phyloP scores from a whole-genome alignment of 2,329 filamentous ascomycete genomes.

The Fusarium vanettenii region DNA sequence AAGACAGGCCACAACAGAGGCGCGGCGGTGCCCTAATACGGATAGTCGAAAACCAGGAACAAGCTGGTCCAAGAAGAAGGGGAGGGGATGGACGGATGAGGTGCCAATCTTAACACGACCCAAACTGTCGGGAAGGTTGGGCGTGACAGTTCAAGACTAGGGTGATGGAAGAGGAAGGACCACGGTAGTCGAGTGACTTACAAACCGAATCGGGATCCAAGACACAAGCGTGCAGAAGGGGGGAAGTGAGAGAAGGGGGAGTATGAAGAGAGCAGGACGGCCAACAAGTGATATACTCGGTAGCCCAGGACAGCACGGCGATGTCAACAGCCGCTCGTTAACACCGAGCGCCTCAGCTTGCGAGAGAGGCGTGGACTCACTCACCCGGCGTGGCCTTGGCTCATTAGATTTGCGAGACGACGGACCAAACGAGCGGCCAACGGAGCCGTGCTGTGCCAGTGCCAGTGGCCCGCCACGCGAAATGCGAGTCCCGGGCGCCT shows the following conservation, averaged over 20 bases:
- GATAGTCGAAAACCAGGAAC: slow-evolving; percentile 43
- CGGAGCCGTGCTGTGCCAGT: slow-evolving; percentile 26
- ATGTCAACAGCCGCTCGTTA: slow-evolving; percentile 28
- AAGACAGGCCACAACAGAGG: slow-evolving; percentile 44
- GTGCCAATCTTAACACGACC: slow-evolving; percentile 47
- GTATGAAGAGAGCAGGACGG: slow-evolving; percentile 8
- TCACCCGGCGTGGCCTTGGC: slow-evolving; percentile 33
- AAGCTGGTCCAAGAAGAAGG: slow-evolving; percentile 35
- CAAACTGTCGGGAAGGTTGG: slow-evolving; percentile 45
- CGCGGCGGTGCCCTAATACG: slow-evolving; percentile 42
- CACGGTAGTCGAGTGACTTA: slow-evolving; percentile 33
- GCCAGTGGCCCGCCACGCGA: slow-evolving; percentile 30
- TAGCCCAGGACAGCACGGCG: slow-evolving; percentile 8
- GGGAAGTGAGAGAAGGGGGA: slow-evolving; percentile 16
- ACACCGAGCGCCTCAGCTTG: slow-evolving; percentile 31
- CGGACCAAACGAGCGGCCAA: slow-evolving; percentile 39
- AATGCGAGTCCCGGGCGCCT: slow-evolving; percentile 37
- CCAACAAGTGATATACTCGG: slow-evolving; percentile 30
- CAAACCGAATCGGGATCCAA: slow-evolving; percentile 16
- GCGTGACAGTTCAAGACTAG: slow-evolving; percentile 31
- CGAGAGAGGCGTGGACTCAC: slow-evolving; percentile 24
- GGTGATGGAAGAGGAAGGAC: slow-evolving; percentile 23
- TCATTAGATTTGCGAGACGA: slow-evolving; percentile 42
- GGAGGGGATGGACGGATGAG: slow-evolving; percentile 37
- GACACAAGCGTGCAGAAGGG: slow-evolving; percentile 22